phyloP scores from a whole-genome alignment of 805 yeast species.

The Clavispora phyllophila region DNA sequence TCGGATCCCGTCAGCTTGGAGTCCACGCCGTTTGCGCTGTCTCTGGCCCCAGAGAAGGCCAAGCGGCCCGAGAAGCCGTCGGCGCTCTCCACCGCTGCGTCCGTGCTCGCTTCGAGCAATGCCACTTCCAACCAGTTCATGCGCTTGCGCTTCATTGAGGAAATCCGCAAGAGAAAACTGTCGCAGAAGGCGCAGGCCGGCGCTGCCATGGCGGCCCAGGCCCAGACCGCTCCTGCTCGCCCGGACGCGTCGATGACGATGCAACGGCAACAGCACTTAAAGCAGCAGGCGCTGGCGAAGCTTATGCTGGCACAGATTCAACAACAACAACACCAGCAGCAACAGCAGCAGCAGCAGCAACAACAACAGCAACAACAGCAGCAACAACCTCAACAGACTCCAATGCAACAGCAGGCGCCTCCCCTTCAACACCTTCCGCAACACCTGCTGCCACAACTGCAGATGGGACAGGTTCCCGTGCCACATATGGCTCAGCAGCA shows the following conservation, averaged over 20 bases:
- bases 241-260: conserved; percentile 1
- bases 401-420: neutral
- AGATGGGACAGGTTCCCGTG: neutral
- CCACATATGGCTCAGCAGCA: neutral
- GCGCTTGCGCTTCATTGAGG: conserved; percentile 84
- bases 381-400: neutral
- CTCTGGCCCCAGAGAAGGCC: conserved; percentile 5
- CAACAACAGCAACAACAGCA: neutral
- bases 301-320: conserved; percentile 6
- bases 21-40: conserved; percentile 13
- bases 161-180: conserved; percentile 63
- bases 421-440: neutral
- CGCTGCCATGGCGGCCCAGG: conserved; percentile 36
- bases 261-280: conserved; percentile 2
- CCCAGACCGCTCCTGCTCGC: conserved; percentile 6
- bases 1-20: conserved; percentile 12
- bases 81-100: conserved; percentile 12
- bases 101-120: conserved; percentile 16
- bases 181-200: conserved; percentile 39
- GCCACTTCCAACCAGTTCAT: conserved; percentile 63
- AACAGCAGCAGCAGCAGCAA: conserved; percentile 4
- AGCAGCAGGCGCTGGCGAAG: conserved; percentile 4
- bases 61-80: conserved; percentile 4
- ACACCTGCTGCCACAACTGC: conserved; percentile 1
- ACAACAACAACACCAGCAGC: conserved; percentile 15